Conservation (phyloP, 2,329 filamentous ascomycete species). For the Emergomyces pasteurianus region DNA sequence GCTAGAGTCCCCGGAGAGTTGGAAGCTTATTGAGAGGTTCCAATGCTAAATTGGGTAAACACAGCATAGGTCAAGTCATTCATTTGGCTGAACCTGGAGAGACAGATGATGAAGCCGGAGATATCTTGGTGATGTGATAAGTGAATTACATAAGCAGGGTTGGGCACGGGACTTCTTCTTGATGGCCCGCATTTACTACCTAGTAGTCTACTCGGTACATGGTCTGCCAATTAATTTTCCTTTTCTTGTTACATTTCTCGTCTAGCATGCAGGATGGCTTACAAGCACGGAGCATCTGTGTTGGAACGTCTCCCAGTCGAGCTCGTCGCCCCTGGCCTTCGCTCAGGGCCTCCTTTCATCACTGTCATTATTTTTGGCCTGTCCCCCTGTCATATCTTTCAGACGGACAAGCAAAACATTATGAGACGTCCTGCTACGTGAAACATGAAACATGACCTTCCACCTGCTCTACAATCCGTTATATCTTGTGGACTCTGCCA, state of each 20-base stretch:
- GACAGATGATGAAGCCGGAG: background rate
- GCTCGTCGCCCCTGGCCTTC: background rate
- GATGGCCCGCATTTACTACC: too few species aligned
- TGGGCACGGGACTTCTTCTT: background rate
- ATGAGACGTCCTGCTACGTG: background rate
- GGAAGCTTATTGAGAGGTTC: background rate
- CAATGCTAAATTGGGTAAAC: background rate
- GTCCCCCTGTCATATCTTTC: background rate
- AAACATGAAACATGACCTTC: background rate
- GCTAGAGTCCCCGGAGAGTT: background rate
- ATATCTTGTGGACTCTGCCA: background rate
- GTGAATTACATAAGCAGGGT: background rate
- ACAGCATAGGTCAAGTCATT: background rate
- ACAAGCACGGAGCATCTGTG: background rate
- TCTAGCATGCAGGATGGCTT: background rate
- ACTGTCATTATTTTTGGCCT: background rate
- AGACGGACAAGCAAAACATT: background rate
- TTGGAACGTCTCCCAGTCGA: background rate
- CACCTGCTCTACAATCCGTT: background rate
- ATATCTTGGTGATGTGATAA: background rate
- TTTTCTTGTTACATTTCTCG: background rate
- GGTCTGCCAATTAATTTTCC: too few species aligned
- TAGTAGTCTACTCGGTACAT: too few species aligned
- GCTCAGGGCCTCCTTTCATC: background rate
- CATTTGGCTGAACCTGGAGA: background rate